A percentile compares a stretch with the other conserved stretches of the same genome.
Evolutionary conservation across 1,284 basidiomycete genomes (phyloP).

Genomic region (Tylopilus microsporus): DNA sequence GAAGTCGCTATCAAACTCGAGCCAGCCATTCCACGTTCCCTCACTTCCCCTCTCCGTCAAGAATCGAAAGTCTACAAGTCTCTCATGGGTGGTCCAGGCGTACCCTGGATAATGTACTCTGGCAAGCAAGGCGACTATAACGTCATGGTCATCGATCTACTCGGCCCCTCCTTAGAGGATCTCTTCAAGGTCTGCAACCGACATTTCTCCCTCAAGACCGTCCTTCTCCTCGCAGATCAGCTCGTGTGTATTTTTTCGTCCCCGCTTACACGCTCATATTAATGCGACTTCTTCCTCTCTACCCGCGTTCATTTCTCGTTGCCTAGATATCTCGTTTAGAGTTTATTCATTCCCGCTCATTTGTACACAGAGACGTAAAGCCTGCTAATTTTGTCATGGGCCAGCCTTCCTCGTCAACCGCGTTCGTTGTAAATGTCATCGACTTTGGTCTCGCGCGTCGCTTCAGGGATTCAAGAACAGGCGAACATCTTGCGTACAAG

Average conservation of each 20-base stretch:
- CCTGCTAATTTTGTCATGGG: constrained; percentile 92
- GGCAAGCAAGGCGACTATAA: constrained; percentile 95
- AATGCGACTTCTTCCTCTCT: constrained; percentile 6
- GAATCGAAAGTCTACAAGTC: constrained; percentile 91
- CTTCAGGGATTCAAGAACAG: constrained; percentile 83
- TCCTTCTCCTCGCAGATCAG: constrained; percentile 87
- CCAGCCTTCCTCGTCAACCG: constrained; percentile 42
- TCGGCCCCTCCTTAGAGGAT: constrained; percentile 91
- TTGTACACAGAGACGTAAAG: constrained; percentile 93
- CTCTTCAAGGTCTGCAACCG: constrained; percentile 94
- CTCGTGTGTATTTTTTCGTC: constrained; percentile 51
- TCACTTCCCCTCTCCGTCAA: constrained; percentile 72
- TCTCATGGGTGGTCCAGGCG: constrained; percentile 87
- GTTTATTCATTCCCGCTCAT: constrained; percentile 68
- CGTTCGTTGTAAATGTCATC: constrained; percentile 79
- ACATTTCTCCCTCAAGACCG: constrained; percentile 89
- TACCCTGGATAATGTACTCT: constrained; percentile 94
- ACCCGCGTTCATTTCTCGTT: constrained; percentile 22
- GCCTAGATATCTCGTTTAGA: constrained; percentile 66
- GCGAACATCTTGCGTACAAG: constrained; percentile 85
- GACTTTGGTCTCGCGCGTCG: constrained; percentile 98
- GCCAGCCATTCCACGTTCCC: constrained; percentile 61
- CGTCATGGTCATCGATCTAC: constrained; percentile 93
- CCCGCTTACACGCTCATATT: constrained; percentile 1
- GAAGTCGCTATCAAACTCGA: constrained; percentile 97